phyloP scores from a whole-genome alignment of 768 basidiomycete genomes.

The Suillus clintonianus region DNA sequence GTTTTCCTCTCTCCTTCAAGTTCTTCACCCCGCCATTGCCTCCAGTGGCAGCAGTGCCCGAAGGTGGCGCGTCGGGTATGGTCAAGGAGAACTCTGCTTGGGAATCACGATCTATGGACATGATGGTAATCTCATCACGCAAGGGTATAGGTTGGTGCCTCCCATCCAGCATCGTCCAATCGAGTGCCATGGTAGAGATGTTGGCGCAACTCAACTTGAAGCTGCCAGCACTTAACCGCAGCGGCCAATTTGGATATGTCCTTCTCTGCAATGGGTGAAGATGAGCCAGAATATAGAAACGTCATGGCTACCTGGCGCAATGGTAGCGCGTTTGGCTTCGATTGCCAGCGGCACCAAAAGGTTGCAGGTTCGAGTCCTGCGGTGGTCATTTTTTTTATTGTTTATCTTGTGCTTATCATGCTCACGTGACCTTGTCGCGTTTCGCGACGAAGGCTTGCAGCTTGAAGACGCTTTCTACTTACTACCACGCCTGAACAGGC shows the following conservation, averaged over 20 bases:
- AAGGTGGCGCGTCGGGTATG: constrained; percentile 56
- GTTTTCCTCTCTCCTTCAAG: constrained; percentile 56
- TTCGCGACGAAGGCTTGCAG: background rate
- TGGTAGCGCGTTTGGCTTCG: constrained; percentile 97
- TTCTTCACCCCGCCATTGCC: constrained; percentile 58
- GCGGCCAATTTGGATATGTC: background rate
- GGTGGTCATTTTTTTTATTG: constrained; percentile 59
- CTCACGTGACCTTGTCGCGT: constrained; percentile 6
- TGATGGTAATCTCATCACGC: constrained; percentile 60
- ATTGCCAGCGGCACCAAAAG: constrained; percentile 80
- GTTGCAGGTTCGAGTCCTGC: constrained; percentile 97
- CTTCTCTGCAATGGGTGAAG: background rate
- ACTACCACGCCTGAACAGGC: background rate
- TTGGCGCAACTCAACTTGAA: background rate
- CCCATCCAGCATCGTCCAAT: constrained; percentile 73
- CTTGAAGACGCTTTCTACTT: background rate
- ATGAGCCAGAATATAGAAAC: too few species aligned
- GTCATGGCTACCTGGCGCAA: constrained; percentile 80
- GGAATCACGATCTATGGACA: constrained; percentile 44
- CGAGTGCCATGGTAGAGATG: constrained; percentile 61
- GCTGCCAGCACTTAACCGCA: background rate
- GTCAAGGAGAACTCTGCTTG: constrained; percentile 60
- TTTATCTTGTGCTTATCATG: background rate
- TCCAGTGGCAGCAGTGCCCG: constrained; percentile 43
- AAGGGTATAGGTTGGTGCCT: constrained; percentile 60